Evolutionary conservation across 2,329 filamentous ascomycete species (phyloP), one percentile per base, ranked within the genome.

Genomic region (Hymenoscyphus albidus): DNA sequence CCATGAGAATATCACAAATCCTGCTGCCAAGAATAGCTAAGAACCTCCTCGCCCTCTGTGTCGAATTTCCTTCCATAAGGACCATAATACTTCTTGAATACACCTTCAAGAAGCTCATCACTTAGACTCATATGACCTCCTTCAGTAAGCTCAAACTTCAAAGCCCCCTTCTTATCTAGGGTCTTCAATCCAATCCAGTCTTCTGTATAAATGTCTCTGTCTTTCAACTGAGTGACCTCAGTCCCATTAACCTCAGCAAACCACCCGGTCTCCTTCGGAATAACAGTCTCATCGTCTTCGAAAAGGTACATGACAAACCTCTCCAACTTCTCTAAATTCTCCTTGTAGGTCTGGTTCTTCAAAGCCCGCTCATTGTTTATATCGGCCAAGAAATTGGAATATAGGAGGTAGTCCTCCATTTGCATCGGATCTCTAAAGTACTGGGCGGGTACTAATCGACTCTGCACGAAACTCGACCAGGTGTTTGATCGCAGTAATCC

Each of bases 261-360:
- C 91, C 93, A 97, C 5, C 89, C 84, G 51, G 88, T 91, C 82
- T 97, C 90, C 81, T 94, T 96, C 51, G 95, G 95, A 59, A 97
- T 85, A 39, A 94, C 92, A 32, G 91, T 92, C 42, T 82, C 86
- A 78, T 99, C 95, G 13, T 96, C 87, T 68, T 88, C 88, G 74
- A 98, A 99, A 77, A 96, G 80, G 76, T 91, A 93, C 90, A 98
- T 91, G 68, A 91, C 92, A 69, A 98, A 90, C 71, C 89, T 89
- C 72, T 90, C 85, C 74, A 99, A 76, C 40, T 73, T 77, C 7
- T 82, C 83, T 58, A 99, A 70, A 74, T 94, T 90, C 71, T 83
- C 77, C 74, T 84, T 87, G 77, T 98, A 99, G 13, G 79, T 82
- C 42, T 78, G 73, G 73, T 93, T 97, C 84, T 96, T 96, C 62